Base-by-base conservation (phyloP, 805 yeast genomes). In the Candida gorgasii region DNA sequence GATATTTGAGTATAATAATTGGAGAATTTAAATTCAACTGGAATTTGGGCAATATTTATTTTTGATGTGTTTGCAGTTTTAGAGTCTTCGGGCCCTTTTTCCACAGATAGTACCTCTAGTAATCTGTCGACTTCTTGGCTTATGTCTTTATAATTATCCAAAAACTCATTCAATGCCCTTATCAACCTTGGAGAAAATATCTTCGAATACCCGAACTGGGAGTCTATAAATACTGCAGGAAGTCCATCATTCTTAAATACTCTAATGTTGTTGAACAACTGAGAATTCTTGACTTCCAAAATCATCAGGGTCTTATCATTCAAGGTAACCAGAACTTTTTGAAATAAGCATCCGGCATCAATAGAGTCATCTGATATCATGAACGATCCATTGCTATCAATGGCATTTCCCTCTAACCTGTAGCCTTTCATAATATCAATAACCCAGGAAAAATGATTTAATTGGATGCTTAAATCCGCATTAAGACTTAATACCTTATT, bases 1-100 rank as follows among this genome's bases (percentile, higher is more conserved):
- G 72, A 60, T 16, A 72, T 32, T 3, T 71, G 72, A 32, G 63
- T 53, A 42, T 69, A 70, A 23, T 69, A 67, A 36, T 62, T 66
- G 1, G 51, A 37, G 23, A 62, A 44, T 5, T 53, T 51, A 11
- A 58, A 23, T 29, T 54, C 61, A 39, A 61, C 57, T 3, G 58
- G 57, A 27, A 61, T 16, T 2, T 42, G n/a, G 28, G 7, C n/a
- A 11, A 13, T 19, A n/a, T 3, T 2, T 4, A 35, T 16, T 13
- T 33, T 16, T 6, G 18, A 3, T 5, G 20, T n/a, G 17, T 28
- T 28, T 28, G 15, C n/a, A 26, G n/a, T 12, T 26, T 26, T 13
- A 14, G 19, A 6, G n/a, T 15, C 9, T 14, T 16, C 18, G 23
- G 22, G 23, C 13, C 11, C 15, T 12, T 26, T 13, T 11, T 26